Evolutionary conservation across 2,329 filamentous ascomycete genomes (phyloP), one percentile per base, ranked within the genome.

Genomic region (Claviceps paspali): DNA sequence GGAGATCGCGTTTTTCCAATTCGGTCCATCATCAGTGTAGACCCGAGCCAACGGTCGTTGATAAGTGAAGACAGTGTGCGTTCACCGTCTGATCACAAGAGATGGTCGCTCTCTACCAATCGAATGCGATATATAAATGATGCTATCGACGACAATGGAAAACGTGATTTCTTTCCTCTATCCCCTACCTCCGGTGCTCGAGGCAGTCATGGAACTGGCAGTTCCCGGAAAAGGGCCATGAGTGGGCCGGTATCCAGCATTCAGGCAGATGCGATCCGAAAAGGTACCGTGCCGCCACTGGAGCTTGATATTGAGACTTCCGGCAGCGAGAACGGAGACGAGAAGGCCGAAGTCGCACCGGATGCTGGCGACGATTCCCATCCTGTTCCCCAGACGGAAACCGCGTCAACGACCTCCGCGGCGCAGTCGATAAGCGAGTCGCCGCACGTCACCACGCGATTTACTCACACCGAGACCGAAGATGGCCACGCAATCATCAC

Each of bases 401-500:
- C 40, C 17, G 41, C 41, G 4, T 48, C 47, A 1, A 29, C 35
- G 5, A 17, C 42, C 6, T 53, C 51, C 12, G 46, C 36, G 3
- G 41, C 42, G 2, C 45, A 48, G 21, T 52, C 50, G 1, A 42
- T 45, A 8, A 19, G 32, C 27, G 54, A 61, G 7, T 63, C 74
- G 1, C 49, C 59, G 1, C 61, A 82, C 19, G 52, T 86, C 2
- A 83, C 82, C 1, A 67, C 76, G 18, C 77, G 85, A 2, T 93
- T 92, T 58, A 81, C 78, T 46, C 83, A 94, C 51, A 65, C 82
- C 4, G 62, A 79, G 19, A 86, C 82, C 0, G 75, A 82, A 2
- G 80, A 76, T 12, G 85, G 85, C 0, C 84, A 94, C 58, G 76
- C 80, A 19, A 72, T 93, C 22, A 82, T 93, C 38, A 91, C 83